Percentiles rank a stretch among this genome's conserved stretches.
Conservation (phyloP, 176 grass and related monocot genomes). For the Phyllostachys edulis region DNA sequence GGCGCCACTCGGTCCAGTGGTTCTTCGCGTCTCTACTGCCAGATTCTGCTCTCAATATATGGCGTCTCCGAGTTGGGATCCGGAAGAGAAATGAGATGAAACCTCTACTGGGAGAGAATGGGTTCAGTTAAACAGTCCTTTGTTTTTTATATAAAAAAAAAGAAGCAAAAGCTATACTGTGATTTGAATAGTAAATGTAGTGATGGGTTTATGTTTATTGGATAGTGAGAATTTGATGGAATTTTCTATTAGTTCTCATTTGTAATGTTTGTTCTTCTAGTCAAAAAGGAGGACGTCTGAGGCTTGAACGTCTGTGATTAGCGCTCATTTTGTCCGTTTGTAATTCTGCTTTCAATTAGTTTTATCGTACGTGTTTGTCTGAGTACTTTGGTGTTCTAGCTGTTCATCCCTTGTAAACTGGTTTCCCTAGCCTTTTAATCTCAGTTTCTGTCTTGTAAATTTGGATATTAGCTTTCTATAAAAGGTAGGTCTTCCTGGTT, state of each 20-base stretch:
- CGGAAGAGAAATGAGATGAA: conserved; percentile 44
- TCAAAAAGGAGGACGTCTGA: too few relatives aligned
- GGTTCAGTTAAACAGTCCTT: not conserved
- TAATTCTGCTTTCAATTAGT: too few relatives aligned
- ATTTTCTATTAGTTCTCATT: not conserved
- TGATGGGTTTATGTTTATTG: not conserved
- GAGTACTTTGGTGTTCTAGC: too few relatives aligned
- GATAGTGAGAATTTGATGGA: not conserved
- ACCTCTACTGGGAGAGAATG: not conserved
- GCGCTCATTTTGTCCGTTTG: too few relatives aligned
- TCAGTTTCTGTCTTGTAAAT: too few relatives aligned
- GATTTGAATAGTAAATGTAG: not conserved
- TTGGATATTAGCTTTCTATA: too few relatives aligned
- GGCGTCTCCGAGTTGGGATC: conserved; percentile 49
- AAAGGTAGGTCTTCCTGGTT: too few relatives aligned
- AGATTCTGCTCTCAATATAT: conserved; percentile 40
- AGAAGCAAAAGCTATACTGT: not conserved
- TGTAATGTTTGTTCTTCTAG: not conserved
- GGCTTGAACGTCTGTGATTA: too few relatives aligned
- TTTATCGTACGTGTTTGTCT: too few relatives aligned
- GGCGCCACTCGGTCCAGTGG: conserved; percentile 59
- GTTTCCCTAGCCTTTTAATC: too few relatives aligned
- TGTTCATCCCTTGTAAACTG: too few relatives aligned
- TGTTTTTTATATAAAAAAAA: not conserved
- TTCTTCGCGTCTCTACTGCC: conserved; percentile 37